A percentile compares a stretch with the other conserved stretches of the same genome.
Evolutionary conservation across 306 rosid species (phyloP).

Genomic region (Casuarina glauca): DNA sequence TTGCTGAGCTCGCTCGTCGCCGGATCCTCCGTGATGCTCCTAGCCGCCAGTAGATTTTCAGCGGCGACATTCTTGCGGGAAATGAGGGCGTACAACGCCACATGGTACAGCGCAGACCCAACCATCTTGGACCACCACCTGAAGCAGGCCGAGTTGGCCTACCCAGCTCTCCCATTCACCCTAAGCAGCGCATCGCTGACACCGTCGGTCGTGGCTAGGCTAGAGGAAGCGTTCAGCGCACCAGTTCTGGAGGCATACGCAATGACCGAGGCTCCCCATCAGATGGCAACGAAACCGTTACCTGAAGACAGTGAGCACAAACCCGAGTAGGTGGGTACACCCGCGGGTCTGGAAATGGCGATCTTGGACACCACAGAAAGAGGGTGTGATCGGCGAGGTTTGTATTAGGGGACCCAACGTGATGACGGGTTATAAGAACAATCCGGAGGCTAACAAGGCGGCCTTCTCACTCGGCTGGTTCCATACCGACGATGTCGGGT

Average conservation of each 20-base stretch:
- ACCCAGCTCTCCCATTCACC: constrained; percentile 80
- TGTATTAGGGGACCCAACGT: constrained; percentile 80
- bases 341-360: constrained; percentile 78
- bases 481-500: constrained; percentile 84
- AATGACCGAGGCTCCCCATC: constrained; percentile 91
- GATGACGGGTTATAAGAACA: constrained; percentile 81
- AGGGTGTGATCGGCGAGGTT: constrained; percentile 57
- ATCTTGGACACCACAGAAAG: constrained; percentile 41
- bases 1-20: too few relatives aligned
- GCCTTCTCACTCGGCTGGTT: constrained; percentile 80
- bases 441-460: constrained; percentile 57
- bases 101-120: constrained; percentile 98
- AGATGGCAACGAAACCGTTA: constrained; percentile 76
- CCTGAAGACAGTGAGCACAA: constrained; percentile 79
- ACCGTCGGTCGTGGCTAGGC: constrained; percentile 56
- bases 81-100: constrained; percentile 42
- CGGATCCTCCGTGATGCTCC: too few relatives aligned
- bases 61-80: not conserved
- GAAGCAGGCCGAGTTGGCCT: constrained; percentile 51
- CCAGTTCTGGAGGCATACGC: constrained; percentile 95
- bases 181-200: constrained; percentile 90
- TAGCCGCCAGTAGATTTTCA: too few relatives aligned
- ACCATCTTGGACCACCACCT: constrained; percentile 82
- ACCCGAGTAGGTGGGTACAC: constrained; percentile 81
- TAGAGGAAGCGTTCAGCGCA: constrained; percentile 71